Conservation (phyloP, 129 eudicot genomes). For the Glebionis coronaria region DNA sequence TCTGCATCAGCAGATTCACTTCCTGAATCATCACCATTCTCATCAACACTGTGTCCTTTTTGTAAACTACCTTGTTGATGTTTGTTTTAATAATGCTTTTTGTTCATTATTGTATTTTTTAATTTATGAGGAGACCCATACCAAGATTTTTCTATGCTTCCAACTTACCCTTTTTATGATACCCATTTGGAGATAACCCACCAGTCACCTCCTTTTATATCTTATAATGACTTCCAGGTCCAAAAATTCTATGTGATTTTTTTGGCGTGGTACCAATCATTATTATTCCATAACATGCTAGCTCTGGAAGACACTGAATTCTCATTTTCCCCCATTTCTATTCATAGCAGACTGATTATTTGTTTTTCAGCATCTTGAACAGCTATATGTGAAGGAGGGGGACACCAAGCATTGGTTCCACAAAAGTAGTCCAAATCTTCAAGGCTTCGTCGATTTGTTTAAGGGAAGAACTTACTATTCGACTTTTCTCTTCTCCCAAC, state of each 20-base stretch:
- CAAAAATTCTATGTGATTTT: neutral
- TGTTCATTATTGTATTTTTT: constrained; percentile 3
- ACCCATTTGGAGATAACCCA: too few relatives aligned
- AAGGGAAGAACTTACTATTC: constrained; percentile 63
- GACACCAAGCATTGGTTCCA: constrained; percentile 83
- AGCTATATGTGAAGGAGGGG: constrained; percentile 51
- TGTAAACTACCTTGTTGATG: constrained; percentile 29
- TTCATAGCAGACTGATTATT: constrained; percentile 26
- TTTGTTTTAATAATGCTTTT: neutral
- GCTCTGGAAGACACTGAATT: constrained; percentile 40
- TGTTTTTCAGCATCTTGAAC: constrained; percentile 48
- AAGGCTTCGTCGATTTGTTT: constrained; percentile 71
- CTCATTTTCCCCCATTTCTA: constrained; percentile 30
- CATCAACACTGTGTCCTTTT: constrained; percentile 26
- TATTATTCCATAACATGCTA: constrained; percentile 30
- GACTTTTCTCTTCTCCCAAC: too few relatives aligned
- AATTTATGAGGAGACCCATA: constrained; percentile 1
- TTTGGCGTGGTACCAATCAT: constrained; percentile 19
- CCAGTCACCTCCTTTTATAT: too few relatives aligned
- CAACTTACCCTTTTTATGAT: constrained; percentile 27
- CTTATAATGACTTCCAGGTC: constrained; percentile 32
- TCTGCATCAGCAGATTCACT: constrained; percentile 81
- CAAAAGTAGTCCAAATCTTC: constrained; percentile 80
- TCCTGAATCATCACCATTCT: constrained; percentile 60
- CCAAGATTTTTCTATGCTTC: constrained; percentile 7